These are phyloP conservation scores for Aspergillus texensis DNA, from an alignment of 2,329 filamentous ascomycete species.

Conservation along the genomic window DNA sequence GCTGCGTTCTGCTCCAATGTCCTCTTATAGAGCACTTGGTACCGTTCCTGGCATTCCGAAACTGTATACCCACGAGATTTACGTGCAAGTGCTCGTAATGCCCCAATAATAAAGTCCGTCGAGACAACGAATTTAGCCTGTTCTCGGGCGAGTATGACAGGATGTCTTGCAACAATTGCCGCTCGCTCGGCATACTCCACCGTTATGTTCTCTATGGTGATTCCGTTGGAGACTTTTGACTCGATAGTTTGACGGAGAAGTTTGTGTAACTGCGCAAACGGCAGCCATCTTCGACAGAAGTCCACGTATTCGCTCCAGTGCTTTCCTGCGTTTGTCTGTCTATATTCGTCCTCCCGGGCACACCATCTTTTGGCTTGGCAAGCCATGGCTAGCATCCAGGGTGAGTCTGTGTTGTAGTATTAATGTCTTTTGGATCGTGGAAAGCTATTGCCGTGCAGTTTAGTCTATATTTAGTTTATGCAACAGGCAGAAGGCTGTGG, in stretches of 20 bases:
- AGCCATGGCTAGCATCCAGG: no score
- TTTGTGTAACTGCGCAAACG: background rate
- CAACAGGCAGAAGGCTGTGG: no score
- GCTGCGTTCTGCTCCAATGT: background rate
- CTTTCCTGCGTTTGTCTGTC: background rate
- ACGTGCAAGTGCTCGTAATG: background rate
- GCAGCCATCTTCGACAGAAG: background rate
- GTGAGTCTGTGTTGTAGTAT: no score
- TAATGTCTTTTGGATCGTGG: no score
- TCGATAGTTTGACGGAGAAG: background rate
- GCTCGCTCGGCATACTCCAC: background rate
- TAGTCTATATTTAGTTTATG: no score
- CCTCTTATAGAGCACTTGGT: background rate
- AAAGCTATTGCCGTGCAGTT: no score
- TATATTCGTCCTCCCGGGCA: background rate
- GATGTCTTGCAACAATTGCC: background rate
- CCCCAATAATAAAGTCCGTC: background rate
- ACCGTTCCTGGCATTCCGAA: background rate
- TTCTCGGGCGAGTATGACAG: background rate
- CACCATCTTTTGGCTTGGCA: no score
- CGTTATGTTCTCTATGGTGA: background rate
- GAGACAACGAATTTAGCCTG: background rate
- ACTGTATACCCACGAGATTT: background rate
- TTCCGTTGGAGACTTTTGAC: background rate
- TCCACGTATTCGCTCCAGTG: background rate